These are phyloP conservation scores for Yarrowia osloensis DNA, from an alignment of 805 yeast genomes.

Conservation along the genomic window DNA sequence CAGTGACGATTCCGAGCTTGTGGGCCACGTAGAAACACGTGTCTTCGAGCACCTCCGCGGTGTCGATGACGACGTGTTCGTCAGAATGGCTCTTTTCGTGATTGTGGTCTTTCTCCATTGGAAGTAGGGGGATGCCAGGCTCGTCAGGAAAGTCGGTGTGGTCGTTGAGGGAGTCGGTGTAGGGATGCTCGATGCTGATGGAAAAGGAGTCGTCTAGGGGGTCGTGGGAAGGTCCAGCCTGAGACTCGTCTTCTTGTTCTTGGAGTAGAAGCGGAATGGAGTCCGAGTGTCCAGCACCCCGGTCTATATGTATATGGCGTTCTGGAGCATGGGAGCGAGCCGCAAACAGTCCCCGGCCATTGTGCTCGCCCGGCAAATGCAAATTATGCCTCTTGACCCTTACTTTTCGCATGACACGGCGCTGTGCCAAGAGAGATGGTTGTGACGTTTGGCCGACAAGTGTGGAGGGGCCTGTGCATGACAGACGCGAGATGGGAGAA, in stretches of 20 bases:
- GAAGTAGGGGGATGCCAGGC: not conserved
- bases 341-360: not conserved
- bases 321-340: not conserved
- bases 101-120: not conserved
- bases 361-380: conserved; percentile 18
- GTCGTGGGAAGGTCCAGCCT: conserved; percentile 12
- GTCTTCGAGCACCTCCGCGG: conserved; percentile 24
- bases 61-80: not conserved
- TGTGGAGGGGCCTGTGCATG: conserved; percentile 4
- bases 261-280: not conserved
- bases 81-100: not conserved
- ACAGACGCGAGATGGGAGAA: not conserved
- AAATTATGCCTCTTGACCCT: conserved; percentile 24
- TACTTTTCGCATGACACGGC: conserved; percentile 20
- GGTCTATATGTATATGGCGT: conserved; percentile 14
- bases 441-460: not conserved
- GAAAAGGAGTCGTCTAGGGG: not conserved
- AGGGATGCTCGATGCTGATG: not conserved
- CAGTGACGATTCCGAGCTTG: conserved; percentile 1
- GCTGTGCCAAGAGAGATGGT: conserved; percentile 12
- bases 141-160: not conserved
- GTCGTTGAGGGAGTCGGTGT: not conserved
- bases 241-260: not conserved
- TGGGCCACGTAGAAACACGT: conserved; percentile 26
- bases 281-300: not conserved